Evolutionary conservation across 306 rosid species (phyloP), one percentile per base, ranked within the genome.

Genomic region (Datisca glomerata): DNA sequence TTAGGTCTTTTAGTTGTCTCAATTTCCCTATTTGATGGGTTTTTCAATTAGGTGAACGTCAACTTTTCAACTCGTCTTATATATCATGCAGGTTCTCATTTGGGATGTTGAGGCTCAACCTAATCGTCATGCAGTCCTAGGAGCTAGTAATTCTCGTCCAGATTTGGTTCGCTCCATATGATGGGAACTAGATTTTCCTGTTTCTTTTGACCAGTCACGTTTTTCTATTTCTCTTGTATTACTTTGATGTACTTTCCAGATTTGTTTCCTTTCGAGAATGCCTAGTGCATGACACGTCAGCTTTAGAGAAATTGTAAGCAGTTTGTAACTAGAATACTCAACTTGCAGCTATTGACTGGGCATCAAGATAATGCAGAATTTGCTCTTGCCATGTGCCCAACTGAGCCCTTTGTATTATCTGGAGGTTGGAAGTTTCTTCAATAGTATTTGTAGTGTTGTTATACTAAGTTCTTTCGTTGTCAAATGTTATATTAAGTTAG

Each of bases 371-470:
- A 91, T 91, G 98, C 98, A 13, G 98, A 91, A 61, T 91, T 80
- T 59, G 98, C 98, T 49, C 98, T 91, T 66, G 94, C 98, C 35
- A 80, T 91, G 98, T 91, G 98, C 74, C 98, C 92, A 44, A 84
- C 93, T 48, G 96, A 91, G 50, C 95, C 98, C 23, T 91, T 69
- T 57, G 98, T 91, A 27, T 81, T 91, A 24, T 91, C 95, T 24
- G 98, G 96, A 84, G 98, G 98, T 91, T 61, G 51, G 49, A 42
- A 18, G 40, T 13, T 27, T 51, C 29, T 42, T 28, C 4, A 18
- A 13, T 19, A 12, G 19, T 19, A 16, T 43, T 15, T 22, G 13
- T 45, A n/a, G n/a, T n/a, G n/a, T n/a, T n/a, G n/a, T n/a, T n/a
- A n/a, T n/a, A n/a, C n/a, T n/a, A n/a, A n/a, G n/a, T n/a, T n/a